Evolutionary conservation across 2,329 filamentous ascomycete genomes (phyloP), one percentile per base, ranked within the genome.

Genomic region (Claviceps sp.): DNA sequence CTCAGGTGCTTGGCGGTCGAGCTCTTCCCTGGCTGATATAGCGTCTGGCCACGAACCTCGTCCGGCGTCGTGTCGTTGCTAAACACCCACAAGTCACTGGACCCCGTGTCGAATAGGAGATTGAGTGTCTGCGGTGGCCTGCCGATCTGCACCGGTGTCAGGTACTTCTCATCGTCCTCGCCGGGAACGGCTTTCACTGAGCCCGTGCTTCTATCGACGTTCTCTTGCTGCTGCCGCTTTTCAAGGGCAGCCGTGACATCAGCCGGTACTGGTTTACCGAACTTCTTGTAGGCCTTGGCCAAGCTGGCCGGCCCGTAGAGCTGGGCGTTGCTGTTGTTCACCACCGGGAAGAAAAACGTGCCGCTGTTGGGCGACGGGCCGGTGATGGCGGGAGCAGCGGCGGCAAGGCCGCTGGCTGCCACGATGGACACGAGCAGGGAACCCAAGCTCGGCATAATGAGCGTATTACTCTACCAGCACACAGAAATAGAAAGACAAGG

Each of bases 21-120:
- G 54, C 69, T 72, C 46, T 63, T 59, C 24, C 51, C 55, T 1
- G 72, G 67, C 38, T 68, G 58, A 58, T 70, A 75, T 14, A 68
- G 48, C 0, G 62, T 61, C 55, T 74, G 72, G 1, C 70, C 71
- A 5, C 62, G 59, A 9, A 70, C 61, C 50, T 70, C 58, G 18
- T 51, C 37, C 36, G 59, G 48, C 41, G 64, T 60, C 34, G 70
- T 74, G 54, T 71, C 69, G 52, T 70, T 69, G 55, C 69, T 72
- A 55, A 74, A 74, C 55, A 59, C 61, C 51, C 58, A 60, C 5
- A 66, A 56, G 30, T 65, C 63, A 47, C 60, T 60, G 16, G 61
- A 60, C 26, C 59, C 58, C 6, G 58, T 61, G 30, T 61, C 59
- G 40, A 61, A 59, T 52, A 57, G 52, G 20, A 61, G 46, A 8